These are phyloP conservation scores for Madurella mycetomatis DNA, from an alignment of 2,329 filamentous ascomycete species.

Conservation along the genomic window DNA sequence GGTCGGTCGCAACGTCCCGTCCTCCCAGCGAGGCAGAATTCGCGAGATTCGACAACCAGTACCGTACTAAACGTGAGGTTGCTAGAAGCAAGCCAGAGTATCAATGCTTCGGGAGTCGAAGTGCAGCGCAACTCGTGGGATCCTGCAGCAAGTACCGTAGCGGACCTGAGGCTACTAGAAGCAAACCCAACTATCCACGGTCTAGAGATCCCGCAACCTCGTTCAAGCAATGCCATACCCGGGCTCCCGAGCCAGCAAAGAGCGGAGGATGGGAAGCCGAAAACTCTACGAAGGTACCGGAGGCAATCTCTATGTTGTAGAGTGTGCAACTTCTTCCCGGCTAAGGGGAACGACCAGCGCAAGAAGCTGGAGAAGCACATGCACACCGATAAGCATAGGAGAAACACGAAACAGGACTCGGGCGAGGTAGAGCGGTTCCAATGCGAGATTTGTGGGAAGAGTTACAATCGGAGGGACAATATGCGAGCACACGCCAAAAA, in stretches of 20 bases:
- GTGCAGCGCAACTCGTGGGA: not conserved
- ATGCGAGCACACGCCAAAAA: constrained; percentile 4
- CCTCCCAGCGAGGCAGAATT: no score
- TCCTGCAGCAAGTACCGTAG: not conserved
- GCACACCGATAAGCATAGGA: constrained; percentile 5
- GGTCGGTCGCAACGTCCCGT: no score
- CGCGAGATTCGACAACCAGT: no score
- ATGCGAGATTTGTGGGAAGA: not conserved
- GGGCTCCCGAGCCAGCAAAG: constrained; percentile 1
- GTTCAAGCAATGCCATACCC: not conserved
- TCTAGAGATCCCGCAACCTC: not conserved
- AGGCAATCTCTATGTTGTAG: not conserved
- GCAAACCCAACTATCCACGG: not conserved
- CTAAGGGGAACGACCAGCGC: not conserved
- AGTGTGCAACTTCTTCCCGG: constrained; percentile 4
- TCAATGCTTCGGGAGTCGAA: no score
- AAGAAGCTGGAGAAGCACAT: constrained; percentile 13
- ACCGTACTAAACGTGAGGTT: no score
- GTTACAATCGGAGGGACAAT: constrained; percentile 11
- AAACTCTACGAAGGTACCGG: not conserved
- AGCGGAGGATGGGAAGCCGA: not conserved
- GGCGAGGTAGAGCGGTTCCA: not conserved
- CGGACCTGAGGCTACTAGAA: not conserved
- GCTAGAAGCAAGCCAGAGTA: no score
- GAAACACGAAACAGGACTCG: constrained; percentile 1